phyloP scores from a whole-genome alignment of 2,329 filamentous ascomycete genomes.

The Epichloe scottii region DNA sequence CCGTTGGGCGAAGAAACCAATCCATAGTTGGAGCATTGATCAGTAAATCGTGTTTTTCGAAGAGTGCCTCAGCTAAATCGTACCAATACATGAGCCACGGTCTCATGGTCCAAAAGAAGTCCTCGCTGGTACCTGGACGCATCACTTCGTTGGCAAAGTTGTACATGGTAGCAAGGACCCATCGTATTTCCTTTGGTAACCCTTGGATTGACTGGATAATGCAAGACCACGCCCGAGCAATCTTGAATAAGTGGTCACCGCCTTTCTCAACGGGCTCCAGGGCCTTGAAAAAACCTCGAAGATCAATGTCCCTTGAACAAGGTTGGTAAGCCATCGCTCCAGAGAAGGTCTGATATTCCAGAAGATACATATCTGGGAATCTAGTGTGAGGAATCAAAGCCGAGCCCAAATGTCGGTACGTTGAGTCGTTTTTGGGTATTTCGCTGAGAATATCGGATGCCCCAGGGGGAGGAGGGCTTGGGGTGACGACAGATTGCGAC shows the following conservation, averaged over 20 bases:
- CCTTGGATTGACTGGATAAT: constrained; percentile 11
- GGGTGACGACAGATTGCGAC: background rate
- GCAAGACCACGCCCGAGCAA: constrained; percentile 21
- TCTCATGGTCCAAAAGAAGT: constrained; percentile 13
- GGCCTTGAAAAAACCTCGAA: constrained; percentile 11
- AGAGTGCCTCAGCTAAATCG: constrained; percentile 13
- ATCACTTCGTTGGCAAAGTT: constrained; percentile 19
- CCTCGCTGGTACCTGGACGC: constrained; percentile 6
- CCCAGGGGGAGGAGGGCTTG: background rate
- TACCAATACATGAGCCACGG: constrained; percentile 20
- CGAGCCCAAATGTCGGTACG: constrained; percentile 11
- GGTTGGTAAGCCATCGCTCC: constrained; percentile 18
- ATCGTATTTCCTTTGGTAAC: constrained; percentile 19
- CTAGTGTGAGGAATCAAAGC: constrained; percentile 13
- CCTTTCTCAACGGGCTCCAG: constrained; percentile 12
- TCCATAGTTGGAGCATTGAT: constrained; percentile 11
- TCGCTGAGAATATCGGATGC: constrained; percentile 4
- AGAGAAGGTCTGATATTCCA: constrained; percentile 16
- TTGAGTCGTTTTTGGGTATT: constrained; percentile 13
- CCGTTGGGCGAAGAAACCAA: constrained; percentile 14
- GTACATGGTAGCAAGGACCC: constrained; percentile 19
- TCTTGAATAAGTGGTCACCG: constrained; percentile 15
- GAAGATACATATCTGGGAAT: constrained; percentile 12
- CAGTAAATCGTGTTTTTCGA: constrained; percentile 8
- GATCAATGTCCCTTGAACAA: constrained; percentile 13